Evolutionary conservation across 345 rosid genomes (phyloP).

Genomic region (Hibiscus tridactylites): DNA sequence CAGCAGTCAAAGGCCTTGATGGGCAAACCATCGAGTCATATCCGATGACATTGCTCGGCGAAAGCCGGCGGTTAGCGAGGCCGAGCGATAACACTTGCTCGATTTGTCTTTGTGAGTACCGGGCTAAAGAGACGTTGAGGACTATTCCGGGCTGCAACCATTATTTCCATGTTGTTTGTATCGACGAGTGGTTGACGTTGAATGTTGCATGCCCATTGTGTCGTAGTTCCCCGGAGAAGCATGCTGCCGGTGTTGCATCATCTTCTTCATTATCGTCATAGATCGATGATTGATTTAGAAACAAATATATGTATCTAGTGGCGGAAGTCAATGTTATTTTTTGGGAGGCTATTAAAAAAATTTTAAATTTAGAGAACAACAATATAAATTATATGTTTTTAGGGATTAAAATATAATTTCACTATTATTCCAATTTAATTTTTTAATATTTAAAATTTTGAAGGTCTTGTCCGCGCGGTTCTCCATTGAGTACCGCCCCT

Average conservation of each 20-base stretch:
- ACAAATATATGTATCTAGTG: background rate
- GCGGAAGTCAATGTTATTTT: too few relatives aligned
- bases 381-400: too few relatives aligned
- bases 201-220: conserved; percentile 4
- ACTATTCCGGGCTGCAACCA: conserved; percentile 8
- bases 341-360: too few relatives aligned
- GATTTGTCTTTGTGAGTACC: conserved; percentile 1
- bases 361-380: too few relatives aligned
- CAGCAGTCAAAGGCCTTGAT: background rate
- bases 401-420: too few relatives aligned
- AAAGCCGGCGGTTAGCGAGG: background rate
- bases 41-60: background rate
- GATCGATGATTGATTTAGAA: background rate
- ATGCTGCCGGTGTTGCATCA: background rate
- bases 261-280: background rate
- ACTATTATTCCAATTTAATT: too few relatives aligned
- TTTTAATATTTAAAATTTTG: too few relatives aligned
- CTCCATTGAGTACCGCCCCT: too few relatives aligned
- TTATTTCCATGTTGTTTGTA: conserved; percentile 5
- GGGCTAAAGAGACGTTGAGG: background rate
- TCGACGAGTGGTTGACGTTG: conserved; percentile 9
- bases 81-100: conserved; percentile 1
- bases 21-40: background rate
- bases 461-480: too few relatives aligned
- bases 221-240: background rate